Evolutionary conservation across 208 protist genomes (phyloP), one percentile per base, ranked within the genome.

Genomic region (Trypanosoma brucei): DNA sequence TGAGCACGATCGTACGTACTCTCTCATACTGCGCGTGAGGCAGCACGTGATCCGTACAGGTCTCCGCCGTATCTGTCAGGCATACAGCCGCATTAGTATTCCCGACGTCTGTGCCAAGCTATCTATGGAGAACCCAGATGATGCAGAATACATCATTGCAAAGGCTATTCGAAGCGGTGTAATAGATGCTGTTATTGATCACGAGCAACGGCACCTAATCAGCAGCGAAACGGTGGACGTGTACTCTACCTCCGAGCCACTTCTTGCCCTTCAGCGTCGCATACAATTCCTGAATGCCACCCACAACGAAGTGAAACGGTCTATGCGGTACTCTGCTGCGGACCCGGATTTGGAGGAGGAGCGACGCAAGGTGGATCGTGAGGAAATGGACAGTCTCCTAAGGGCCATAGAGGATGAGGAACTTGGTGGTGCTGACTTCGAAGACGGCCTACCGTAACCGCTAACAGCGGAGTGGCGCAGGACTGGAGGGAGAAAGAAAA

Each of bases 41-140:
- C 97, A 99, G 72, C 98, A 98, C 78, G 98, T 99, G 3, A 98
- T 99, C 73, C 92, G 92, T 83, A 98, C 97, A 22, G 97, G 98
- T 36, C 80, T 99, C 54, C 87, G 95, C 9, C 96, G 95, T 65
- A 98, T 99, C 65, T 97, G 87, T 79, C 79, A 97, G 30, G 85
- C 93, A 30, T 99, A 99, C 74, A 98, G 95, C 40, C 85, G 95
- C 62, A 99, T 99, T 67, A 97, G 95, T 54, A 91, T 99, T 37
- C 59, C 68, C 1, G 97, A 99, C 58, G 83, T 99, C 59, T 96
- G 92, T 69, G 63, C 82, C 51, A 99, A 99, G 81, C 85, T 99
- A 31, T 71, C 93, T 3, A 95, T 99, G 62, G 96, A 97, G 67
- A 94, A 93, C 61, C 71, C 88, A 7, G 84, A 96, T 22, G 97